Evolutionary conservation across 805 yeast species (phyloP).

Genomic region (Zygosaccharomyces kombuchaensis): DNA sequence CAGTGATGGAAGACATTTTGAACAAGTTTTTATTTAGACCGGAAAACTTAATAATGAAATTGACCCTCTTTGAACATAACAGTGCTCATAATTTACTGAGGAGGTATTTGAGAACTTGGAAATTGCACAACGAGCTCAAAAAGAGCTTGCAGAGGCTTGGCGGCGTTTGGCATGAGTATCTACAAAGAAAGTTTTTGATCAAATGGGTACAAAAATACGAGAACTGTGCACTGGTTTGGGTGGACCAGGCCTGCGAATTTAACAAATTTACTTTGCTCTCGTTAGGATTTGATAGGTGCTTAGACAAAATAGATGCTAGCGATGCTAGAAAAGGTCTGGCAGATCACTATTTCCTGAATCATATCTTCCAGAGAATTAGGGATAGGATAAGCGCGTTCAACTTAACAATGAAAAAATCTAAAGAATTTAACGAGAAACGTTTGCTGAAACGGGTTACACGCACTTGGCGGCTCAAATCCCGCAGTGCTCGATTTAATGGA

Average conservation of each 20-base stretch:
- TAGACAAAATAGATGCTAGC: conserved; percentile 15
- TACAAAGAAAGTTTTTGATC: conserved; percentile 12
- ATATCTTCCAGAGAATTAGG: conserved; percentile 14
- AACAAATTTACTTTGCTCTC: conserved; percentile 17
- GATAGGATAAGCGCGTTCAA: conserved; percentile 2
- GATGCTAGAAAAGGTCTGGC: conserved; percentile 22
- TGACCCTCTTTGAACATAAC: conserved; percentile 21
- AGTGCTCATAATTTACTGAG: conserved; percentile 4
- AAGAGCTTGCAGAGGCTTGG: conserved; percentile 14
- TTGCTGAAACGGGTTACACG: neutral
- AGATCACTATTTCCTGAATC: conserved; percentile 23
- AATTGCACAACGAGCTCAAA: conserved; percentile 9
- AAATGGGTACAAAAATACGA: conserved; percentile 14
- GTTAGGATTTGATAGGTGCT: conserved; percentile 18
- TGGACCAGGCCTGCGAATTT: conserved; percentile 16
- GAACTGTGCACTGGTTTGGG: conserved; percentile 2
- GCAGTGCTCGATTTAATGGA: conserved; percentile 2
- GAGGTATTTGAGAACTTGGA: conserved; percentile 21
- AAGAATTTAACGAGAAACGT: neutral
- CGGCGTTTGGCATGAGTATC: conserved; percentile 15
- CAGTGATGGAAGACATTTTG: conserved; percentile 17
- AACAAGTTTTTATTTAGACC: conserved; percentile 25
- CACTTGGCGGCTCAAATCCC: conserved; percentile 2
- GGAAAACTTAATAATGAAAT: conserved; percentile 21
- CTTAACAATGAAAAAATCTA: neutral